Percentiles rank a stretch among this genome's conserved stretches.
Evolutionary conservation across 257 asterid species (phyloP).

Genomic region (Pogostemon cablin): DNA sequence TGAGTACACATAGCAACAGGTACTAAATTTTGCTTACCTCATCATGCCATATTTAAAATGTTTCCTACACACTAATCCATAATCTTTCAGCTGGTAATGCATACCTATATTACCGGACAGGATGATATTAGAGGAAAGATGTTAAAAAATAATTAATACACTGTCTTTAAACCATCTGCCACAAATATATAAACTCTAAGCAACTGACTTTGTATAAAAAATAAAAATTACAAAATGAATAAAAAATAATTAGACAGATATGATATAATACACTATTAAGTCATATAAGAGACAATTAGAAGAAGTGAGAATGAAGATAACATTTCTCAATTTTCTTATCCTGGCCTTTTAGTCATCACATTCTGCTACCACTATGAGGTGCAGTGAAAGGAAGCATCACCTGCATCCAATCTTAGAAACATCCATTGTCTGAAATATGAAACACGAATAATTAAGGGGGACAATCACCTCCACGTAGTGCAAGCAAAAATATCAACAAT

Average conservation of each 20-base stretch:
- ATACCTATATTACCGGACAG: constrained; percentile 46
- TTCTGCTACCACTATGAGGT: constrained; percentile 89
- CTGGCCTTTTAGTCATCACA: constrained; percentile 66
- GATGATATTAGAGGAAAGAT: constrained; percentile 9
- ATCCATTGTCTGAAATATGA: constrained; percentile 76
- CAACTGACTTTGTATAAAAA: not conserved
- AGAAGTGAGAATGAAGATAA: not conserved
- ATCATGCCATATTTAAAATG: constrained; percentile 80
- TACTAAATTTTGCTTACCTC: constrained; percentile 44
- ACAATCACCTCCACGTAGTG: not conserved
- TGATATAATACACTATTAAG: not conserved
- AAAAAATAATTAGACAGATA: not conserved
- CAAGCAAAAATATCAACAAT: not conserved
- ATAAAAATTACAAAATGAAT: not conserved
- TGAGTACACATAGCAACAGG: not conserved
- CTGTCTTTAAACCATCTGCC: not conserved
- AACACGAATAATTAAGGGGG: constrained; percentile 16
- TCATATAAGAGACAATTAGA: not conserved
- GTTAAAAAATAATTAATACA: not conserved
- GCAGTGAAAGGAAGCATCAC: constrained; percentile 86
- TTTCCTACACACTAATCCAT: constrained; percentile 90
- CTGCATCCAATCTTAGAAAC: constrained; percentile 84
- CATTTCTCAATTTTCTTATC: not conserved
- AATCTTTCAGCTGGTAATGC: constrained; percentile 72
- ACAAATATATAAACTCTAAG: constrained; percentile 3